Percentiles rank a stretch among this genome's conserved stretches.
These are phyloP conservation scores for Boletus rex-veris DNA, from an alignment of 768 basidiomycete species.

Conservation along the genomic window DNA sequence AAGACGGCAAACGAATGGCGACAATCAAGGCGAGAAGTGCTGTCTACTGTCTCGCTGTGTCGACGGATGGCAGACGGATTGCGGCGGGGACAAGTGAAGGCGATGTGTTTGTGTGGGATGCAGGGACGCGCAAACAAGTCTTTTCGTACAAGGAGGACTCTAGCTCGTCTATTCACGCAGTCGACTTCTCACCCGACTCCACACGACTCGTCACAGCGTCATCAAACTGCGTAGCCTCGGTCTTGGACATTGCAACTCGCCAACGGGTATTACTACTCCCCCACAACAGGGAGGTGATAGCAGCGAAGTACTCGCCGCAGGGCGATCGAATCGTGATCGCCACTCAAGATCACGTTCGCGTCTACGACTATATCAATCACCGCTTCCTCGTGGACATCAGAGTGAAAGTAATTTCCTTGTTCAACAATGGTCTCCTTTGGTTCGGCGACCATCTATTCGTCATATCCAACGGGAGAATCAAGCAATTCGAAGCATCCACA, in stretches of 20 bases:
- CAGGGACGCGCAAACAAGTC: neutral
- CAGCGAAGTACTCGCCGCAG: neutral
- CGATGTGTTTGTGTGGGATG: neutral
- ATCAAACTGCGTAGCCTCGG: neutral
- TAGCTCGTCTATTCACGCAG: neutral
- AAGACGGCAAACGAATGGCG: neutral
- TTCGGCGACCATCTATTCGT: neutral
- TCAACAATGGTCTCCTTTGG: neutral
- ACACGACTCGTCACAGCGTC: neutral
- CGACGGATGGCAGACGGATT: neutral
- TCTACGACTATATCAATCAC: neutral
- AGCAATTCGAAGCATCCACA: neutral
- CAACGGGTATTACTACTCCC: neutral
- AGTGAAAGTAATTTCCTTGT: neutral
- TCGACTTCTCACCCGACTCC: constrained; percentile 7
- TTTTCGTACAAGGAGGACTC: neutral
- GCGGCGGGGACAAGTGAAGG: neutral
- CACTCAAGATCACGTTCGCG: neutral
- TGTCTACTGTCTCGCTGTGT: neutral
- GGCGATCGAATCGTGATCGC: constrained; percentile 1
- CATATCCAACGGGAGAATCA: neutral
- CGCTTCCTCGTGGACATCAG: neutral
- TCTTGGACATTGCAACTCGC: neutral
- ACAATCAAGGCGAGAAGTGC: neutral
- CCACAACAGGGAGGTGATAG: neutral